Evolutionary conservation across 2,329 filamentous ascomycete genomes (phyloP), one percentile per base, ranked within the genome.

Genomic region (Botryosphaeria dothidea): DNA sequence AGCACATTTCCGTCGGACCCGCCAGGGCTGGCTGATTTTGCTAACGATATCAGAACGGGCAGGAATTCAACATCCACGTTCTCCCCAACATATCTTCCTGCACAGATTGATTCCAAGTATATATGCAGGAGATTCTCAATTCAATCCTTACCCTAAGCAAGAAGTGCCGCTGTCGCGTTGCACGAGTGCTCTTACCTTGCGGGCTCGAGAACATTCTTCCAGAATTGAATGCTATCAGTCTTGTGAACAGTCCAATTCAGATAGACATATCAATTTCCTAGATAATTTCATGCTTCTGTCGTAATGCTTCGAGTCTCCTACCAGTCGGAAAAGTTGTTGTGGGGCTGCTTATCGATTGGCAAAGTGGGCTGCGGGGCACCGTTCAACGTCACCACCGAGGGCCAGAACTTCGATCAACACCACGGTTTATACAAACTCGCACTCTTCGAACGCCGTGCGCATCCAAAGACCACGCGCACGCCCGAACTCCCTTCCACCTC

Each of bases 291-390:
- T n/a, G n/a, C n/a, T n/a, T n/a, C n/a, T n/a, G n/a, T n/a, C n/a
- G n/a, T n/a, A n/a, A n/a, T n/a, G n/a, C n/a, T n/a, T n/a, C n/a
- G n/a, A n/a, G n/a, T n/a, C n/a, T n/a, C n/a, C n/a, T n/a, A n/a
- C n/a, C n/a, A n/a, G n/a, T n/a, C n/a, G n/a, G n/a, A n/a, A 11
- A 25, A 17, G 7, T 6, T 25, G 9, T 36, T 21, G 19, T 25
- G 15, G 23, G 23, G 2, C 23, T 25, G 56, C n/a, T 60, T 60
- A 60, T 60, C 56, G 56, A 60, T 60, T 46, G 21, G 25, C n/a
- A 23, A 31, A 46, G 56, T 45, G 56, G 56, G 38, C 41, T 58
- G 54, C 54, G 56, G 56, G 56, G 41, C 56, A 11, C 36, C 25
- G 15, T 31, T 21, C 11, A 57, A 60, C 56, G 56, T 60, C 56